Conservation (phyloP, 352 stramenopile genomes). For the Discostella stelligera region DNA sequence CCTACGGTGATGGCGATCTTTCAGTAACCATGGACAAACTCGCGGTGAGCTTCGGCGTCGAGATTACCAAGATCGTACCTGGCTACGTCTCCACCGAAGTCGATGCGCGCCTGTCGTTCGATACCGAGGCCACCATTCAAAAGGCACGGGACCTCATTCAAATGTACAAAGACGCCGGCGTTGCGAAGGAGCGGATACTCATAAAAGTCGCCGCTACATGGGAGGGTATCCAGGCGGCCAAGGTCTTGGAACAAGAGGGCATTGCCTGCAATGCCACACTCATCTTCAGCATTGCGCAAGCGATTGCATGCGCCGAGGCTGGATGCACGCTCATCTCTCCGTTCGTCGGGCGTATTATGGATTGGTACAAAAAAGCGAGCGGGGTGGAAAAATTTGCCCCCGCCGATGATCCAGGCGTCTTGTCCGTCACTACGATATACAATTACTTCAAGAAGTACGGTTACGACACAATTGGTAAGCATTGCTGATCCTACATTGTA, state of each 20-base stretch:
- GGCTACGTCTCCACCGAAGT: constrained; percentile 99
- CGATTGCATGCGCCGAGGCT: constrained; percentile 92
- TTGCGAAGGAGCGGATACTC: constrained; percentile 92
- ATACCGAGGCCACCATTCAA: constrained; percentile 93
- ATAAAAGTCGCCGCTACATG: constrained; percentile 97
- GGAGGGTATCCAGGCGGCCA: constrained; percentile 96
- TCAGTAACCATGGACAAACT: constrained; percentile 90
- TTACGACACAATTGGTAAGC: constrained; percentile 76
- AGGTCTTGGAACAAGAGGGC: constrained; percentile 96
- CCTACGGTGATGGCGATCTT: constrained; percentile 80
- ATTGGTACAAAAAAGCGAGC: constrained; percentile 96
- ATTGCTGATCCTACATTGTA: background rate
- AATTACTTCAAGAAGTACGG: constrained; percentile 98
- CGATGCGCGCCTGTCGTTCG: constrained; percentile 97
- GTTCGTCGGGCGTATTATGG: constrained; percentile 93
- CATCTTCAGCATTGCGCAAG: constrained; percentile 97
- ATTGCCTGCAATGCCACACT: constrained; percentile 99
- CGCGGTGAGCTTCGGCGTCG: constrained; percentile 97
- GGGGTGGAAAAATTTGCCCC: constrained; percentile 88
- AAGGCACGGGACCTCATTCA: constrained; percentile 96
- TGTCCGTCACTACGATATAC: constrained; percentile 97
- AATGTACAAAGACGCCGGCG: constrained; percentile 93
- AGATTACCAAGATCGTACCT: constrained; percentile 99
- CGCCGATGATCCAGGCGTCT: constrained; percentile 95
- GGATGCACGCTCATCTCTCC: constrained; percentile 78